Base-by-base conservation (phyloP, 139 green algal species). In the Coelastrella sp. region DNA sequence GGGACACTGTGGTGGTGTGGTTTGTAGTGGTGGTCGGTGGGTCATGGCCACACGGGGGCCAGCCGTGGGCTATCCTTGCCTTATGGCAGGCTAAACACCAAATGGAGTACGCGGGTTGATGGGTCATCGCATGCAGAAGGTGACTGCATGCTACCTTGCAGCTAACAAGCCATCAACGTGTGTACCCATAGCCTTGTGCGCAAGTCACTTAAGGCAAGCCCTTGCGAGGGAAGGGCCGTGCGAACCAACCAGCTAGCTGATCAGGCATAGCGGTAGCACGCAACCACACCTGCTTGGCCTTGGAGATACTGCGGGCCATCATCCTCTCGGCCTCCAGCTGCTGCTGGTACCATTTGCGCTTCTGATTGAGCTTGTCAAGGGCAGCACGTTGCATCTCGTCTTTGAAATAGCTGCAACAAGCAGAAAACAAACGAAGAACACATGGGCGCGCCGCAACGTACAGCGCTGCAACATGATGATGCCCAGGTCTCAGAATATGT, bases 311-410 rank as follows among this genome's bases (percentile, higher is more conserved):
- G 25, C 76, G 76, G 37, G 48, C 60, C 66, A 73, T 67, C 66
- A 86, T 67, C 13, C 80, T 71, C 38, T 86, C 80, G 5, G 50
- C 48, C 68, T 86, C 80, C 80, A 80, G 67, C 80, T 86, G 80
- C 48, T 86, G 80, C 48, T 78, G 68, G 35, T 86, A 86, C 80
- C 80, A 86, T 32, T 79, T 59, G 30, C 80, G 80, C 51, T 86
- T 86, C 67, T 80, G 45, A 35, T 80, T 86, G 35, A 86, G 80
- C 80, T 80, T 86, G 30, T 79, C 50, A 48, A 86, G 51, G 11
- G 67, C 64, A 37, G 19, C 34, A 4, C 80, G 66, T 51, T 86
- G 80, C 50, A 79, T 50, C 25, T 86, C 45, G 9, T 86, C 80
- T 67, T 86, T 86, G 51, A 86, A 86, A 51, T 86, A 86, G 67